These are phyloP conservation scores for Scytalidium sp. DNA, from an alignment of 2,329 filamentous ascomycete genomes.

Conservation along the genomic window DNA sequence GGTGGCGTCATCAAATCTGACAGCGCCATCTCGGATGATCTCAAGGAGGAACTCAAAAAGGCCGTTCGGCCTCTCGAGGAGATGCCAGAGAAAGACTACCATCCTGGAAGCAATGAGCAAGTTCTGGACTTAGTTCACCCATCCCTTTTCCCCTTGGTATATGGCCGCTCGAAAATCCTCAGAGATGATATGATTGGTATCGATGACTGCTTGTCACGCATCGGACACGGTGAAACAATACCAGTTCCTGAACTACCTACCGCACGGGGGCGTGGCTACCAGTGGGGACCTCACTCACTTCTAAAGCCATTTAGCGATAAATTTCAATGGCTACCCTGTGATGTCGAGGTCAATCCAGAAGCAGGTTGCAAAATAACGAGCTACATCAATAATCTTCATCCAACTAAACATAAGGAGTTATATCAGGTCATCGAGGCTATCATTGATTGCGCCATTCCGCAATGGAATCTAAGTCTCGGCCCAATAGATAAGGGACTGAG, in stretches of 20 bases:
- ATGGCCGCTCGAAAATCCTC: conserved; percentile 42
- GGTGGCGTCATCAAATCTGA: conserved; percentile 49
- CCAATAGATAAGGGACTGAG: conserved; percentile 1
- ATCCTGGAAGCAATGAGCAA: conserved; percentile 50
- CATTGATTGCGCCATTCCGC: conserved; percentile 26
- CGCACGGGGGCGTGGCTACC: conserved; percentile 16
- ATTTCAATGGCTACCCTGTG: conserved; percentile 40
- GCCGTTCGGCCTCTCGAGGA: conserved; percentile 46
- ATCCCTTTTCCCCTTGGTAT: conserved; percentile 57
- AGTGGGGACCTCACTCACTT: conserved; percentile 27
- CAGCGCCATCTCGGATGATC: conserved; percentile 31
- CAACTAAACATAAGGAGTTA: conserved; percentile 25
- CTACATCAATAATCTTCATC: conserved; percentile 42
- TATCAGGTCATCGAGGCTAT: conserved; percentile 32
- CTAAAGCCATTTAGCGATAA: conserved; percentile 5
- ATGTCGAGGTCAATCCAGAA: conserved; percentile 23
- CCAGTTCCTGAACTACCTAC: not conserved
- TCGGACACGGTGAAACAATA: conserved; percentile 20
- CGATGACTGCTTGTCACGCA: conserved; percentile 14
- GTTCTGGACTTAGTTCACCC: conserved; percentile 62
- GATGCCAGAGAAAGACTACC: conserved; percentile 57
- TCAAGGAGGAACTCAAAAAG: conserved; percentile 37
- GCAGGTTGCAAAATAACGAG: conserved; percentile 22
- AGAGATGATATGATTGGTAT: conserved; percentile 10
- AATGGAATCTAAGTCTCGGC: conserved; percentile 24